Evolutionary conservation across 1,284 basidiomycete species (phyloP).

Genomic region (Cutaneotrichosporon sp.): DNA sequence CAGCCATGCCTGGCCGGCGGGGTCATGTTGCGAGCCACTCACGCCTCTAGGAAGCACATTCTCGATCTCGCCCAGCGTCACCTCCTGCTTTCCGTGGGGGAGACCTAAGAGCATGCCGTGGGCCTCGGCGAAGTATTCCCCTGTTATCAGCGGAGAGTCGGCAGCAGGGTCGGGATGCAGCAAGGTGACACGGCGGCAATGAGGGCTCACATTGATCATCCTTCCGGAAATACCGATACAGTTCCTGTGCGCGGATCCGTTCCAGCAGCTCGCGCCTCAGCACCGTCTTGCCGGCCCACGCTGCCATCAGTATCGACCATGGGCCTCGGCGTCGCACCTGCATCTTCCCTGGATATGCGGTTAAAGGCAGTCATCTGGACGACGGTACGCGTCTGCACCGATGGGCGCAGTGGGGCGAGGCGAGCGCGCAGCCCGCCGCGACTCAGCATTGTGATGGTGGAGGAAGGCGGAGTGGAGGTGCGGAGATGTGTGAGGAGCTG

Average conservation of each 20-base stretch:
- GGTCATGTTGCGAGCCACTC: no score
- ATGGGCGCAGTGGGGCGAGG: neutral
- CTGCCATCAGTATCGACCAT: neutral
- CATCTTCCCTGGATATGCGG: neutral
- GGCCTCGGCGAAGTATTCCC: neutral
- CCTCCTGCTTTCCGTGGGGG: neutral
- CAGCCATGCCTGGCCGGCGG: no score
- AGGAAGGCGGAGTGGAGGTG: no score
- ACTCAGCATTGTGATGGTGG: neutral
- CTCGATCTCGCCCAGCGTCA: slow-evolving; percentile 1
- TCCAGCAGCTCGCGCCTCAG: slow-evolving; percentile 1
- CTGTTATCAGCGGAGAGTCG: slow-evolving; percentile 1
- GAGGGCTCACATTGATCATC: neutral
- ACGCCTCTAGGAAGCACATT: neutral
- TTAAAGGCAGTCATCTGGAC: neutral
- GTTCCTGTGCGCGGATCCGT: neutral
- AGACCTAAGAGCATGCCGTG: neutral
- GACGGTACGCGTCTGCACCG: neutral
- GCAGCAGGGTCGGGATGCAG: no score
- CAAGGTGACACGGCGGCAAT: no score
- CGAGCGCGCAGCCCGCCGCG: neutral
- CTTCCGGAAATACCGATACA: neutral
- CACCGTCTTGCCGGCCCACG: neutral
- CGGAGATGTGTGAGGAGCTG: no score
- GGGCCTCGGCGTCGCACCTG: neutral